phyloP scores from a whole-genome alignment of 805 yeast species.

The Metschnikowia peoriensis region DNA sequence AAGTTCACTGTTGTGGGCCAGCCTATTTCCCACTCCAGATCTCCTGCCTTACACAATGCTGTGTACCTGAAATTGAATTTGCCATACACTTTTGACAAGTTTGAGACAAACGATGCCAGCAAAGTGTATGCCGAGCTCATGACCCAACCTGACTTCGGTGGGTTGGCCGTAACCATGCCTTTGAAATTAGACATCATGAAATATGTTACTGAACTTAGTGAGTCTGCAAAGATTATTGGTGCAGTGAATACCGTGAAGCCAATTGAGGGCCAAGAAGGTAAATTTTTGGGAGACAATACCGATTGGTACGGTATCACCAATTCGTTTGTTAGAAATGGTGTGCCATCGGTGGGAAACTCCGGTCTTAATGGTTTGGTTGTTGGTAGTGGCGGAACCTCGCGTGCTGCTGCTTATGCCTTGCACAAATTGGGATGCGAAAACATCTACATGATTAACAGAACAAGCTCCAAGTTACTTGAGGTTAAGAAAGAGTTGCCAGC shows the following conservation, averaged over 20 bases:
- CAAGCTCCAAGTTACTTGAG: constrained; percentile 58
- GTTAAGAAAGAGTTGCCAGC: constrained; percentile 61
- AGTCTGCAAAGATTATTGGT: constrained; percentile 81
- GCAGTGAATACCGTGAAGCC: constrained; percentile 89
- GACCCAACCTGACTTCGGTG: constrained; percentile 64
- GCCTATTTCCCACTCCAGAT: constrained; percentile 84
- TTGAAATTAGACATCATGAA: constrained; percentile 78
- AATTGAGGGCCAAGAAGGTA: constrained; percentile 31
- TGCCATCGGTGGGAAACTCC: constrained; percentile 38
- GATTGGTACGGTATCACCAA: constrained; percentile 90
- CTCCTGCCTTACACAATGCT: constrained; percentile 83
- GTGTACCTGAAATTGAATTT: constrained; percentile 73
- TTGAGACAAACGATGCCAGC: constrained; percentile 64
- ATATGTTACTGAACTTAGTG: constrained; percentile 61
- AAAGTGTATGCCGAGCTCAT: constrained; percentile 55
- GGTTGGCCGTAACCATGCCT: constrained; percentile 95
- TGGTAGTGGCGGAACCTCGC: constrained; percentile 97
- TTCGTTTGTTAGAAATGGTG: constrained; percentile 64
- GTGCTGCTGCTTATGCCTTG: constrained; percentile 91
- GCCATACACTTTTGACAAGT: constrained; percentile 66
- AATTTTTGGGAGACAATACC: constrained; percentile 81
- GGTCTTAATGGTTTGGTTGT: constrained; percentile 67
- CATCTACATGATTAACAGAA: constrained; percentile 81
- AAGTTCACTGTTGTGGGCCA: constrained; percentile 74
- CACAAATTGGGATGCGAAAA: constrained; percentile 70